Conservation (phyloP, 2,329 filamentous ascomycete genomes). For the Sporothrix variecibatus region DNA sequence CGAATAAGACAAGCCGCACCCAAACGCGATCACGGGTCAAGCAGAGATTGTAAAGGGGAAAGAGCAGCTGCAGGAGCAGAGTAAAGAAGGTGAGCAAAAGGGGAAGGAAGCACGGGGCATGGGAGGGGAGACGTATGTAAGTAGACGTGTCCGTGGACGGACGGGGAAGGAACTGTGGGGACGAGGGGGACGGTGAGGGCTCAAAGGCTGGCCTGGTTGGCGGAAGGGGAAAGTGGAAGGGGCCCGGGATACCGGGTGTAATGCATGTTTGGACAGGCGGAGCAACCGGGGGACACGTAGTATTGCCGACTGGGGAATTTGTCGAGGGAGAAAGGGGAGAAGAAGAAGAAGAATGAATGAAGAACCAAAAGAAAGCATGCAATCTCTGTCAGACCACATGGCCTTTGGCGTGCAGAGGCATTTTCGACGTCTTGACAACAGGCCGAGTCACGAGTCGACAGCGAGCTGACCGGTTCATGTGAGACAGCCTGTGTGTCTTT, state of each 20-base stretch:
- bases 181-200: neutral
- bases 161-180: neutral
- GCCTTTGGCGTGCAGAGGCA: neutral
- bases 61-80: neutral
- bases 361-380: neutral
- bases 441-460: neutral
- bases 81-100: conserved; percentile 8
- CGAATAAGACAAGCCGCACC: conserved; percentile 18
- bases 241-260: neutral
- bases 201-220: neutral
- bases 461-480: neutral
- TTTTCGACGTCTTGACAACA: neutral
- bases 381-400: neutral
- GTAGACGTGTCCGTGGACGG: neutral
- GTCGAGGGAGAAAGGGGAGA: neutral
- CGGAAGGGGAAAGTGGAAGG: neutral
- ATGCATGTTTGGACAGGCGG: neutral
- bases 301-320: conserved; percentile 4
- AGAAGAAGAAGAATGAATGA: neutral
- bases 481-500: neutral
- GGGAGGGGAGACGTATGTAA: neutral
- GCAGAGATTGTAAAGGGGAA: conserved; percentile 10
- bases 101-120: conserved; percentile 11
- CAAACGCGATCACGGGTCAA: conserved; percentile 11
- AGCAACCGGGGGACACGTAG: neutral